phyloP scores from a whole-genome alignment of 257 asterid species.

The Solanum chaucha region DNA sequence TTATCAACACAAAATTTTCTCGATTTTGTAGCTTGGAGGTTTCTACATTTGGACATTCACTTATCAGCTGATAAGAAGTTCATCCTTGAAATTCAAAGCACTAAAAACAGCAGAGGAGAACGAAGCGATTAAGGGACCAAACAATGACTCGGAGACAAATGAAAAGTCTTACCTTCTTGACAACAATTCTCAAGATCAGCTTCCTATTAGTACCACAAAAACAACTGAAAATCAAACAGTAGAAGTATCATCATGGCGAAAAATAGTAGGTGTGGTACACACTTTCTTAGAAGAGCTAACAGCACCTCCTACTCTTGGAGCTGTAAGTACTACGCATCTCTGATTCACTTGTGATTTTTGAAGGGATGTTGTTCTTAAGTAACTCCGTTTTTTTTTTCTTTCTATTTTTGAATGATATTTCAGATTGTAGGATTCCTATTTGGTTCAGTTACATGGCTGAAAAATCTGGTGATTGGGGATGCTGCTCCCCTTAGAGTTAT shows the following conservation, averaged over 20 bases:
- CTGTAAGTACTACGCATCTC: conserved; percentile 25
- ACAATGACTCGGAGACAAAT: conserved; percentile 51
- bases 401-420: background rate
- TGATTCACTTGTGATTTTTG: too few relatives aligned
- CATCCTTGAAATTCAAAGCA: conserved; percentile 25
- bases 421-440: conserved; percentile 61
- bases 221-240: background rate
- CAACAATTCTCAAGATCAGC: conserved; percentile 13
- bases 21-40: conserved; percentile 45
- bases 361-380: background rate
- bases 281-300: conserved; percentile 51
- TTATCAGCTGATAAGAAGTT: conserved; percentile 39
- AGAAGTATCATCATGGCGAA: conserved; percentile 14
- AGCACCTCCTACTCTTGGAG: conserved; percentile 70
- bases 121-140: conserved; percentile 26
- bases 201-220: background rate
- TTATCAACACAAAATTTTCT: background rate
- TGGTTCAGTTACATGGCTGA: conserved; percentile 62
- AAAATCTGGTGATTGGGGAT: conserved; percentile 55
- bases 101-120: conserved; percentile 7
- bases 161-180: conserved; percentile 35
- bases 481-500: conserved; percentile 67
- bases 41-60: conserved; percentile 69
- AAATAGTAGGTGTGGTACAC: conserved; percentile 16
- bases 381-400: too few relatives aligned